These are phyloP conservation scores for Physcia stellaris DNA, from an alignment of 495 filamentous ascomycete genomes.

Conservation along the genomic window DNA sequence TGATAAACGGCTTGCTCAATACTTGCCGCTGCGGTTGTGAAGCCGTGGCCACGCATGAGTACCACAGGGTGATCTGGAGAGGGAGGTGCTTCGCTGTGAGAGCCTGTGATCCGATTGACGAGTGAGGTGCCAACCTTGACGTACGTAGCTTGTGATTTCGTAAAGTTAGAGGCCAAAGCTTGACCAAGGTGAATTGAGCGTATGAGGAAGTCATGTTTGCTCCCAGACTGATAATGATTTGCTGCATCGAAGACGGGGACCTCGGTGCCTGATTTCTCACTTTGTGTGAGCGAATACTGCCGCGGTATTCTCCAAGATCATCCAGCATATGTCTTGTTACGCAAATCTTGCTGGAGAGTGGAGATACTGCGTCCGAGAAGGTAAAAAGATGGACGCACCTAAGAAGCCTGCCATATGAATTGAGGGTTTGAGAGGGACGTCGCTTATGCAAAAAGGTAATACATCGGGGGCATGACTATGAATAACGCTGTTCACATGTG, in stretches of 20 bases:
- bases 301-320: neutral
- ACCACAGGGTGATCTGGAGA: constrained; percentile 20
- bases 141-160: neutral
- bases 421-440: constrained; percentile 24
- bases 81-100: neutral
- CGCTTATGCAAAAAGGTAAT: constrained; percentile 28
- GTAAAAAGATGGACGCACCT: too few species aligned
- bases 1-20: constrained; percentile 29
- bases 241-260: constrained; percentile 25
- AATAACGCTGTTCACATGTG: constrained; percentile 27
- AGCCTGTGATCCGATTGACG: too few species aligned
- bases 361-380: too few species aligned
- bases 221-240: constrained; percentile 12
- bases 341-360: too few species aligned
- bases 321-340: too few species aligned
- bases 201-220: constrained; percentile 30
- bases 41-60: constrained; percentile 37
- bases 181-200: constrained; percentile 20
- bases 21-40: constrained; percentile 24
- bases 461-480: constrained; percentile 35
- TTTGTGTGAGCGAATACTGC: neutral
- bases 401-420: constrained; percentile 39
- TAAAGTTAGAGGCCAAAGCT: constrained; percentile 17
- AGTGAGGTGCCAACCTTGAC: neutral
- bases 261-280: constrained; percentile 5